These are phyloP conservation scores for Desmodesmus armatus DNA, from an alignment of 139 green algal species.

Conservation along the genomic window DNA sequence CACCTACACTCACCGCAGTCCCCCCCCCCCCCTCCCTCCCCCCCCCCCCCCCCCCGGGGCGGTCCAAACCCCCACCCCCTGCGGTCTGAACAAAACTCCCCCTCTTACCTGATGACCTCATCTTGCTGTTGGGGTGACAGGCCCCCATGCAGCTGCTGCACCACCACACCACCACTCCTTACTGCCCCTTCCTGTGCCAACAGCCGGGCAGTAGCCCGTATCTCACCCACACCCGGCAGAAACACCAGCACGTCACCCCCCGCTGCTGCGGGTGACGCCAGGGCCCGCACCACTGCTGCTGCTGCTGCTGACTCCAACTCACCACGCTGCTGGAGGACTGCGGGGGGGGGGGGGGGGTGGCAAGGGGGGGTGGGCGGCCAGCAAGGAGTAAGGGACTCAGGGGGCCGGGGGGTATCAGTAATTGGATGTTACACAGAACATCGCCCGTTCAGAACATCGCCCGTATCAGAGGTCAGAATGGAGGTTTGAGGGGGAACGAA, in stretches of 20 bases:
- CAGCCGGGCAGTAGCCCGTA: conserved; percentile 50
- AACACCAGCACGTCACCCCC: conserved; percentile 55
- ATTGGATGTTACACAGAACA: no score
- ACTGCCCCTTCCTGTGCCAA: conserved; percentile 31
- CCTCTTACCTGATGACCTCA: conserved; percentile 49
- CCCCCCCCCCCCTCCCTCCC: no score
- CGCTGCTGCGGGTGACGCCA: conserved; percentile 4
- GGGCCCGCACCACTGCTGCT: conserved; percentile 46
- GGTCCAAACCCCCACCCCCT: no score
- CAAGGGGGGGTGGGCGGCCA: not conserved
- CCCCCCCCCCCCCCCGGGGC: no score
- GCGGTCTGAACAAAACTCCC: no score
- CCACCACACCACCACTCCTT: conserved; percentile 16
- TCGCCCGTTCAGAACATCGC: no score
- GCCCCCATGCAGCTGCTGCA: conserved; percentile 70
- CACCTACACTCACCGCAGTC: no score
- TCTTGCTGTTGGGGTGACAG: conserved; percentile 67
- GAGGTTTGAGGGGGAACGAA: no score
- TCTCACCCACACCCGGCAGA: conserved; percentile 72
- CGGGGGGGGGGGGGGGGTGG: not conserved
- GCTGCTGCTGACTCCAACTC: conserved; percentile 55
- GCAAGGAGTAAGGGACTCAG: no score
- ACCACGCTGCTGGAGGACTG: conserved; percentile 37
- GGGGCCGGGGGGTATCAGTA: no score
- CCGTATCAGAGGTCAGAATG: no score